These are phyloP conservation scores for Neonectria neomacrospora DNA, from an alignment of 2,329 filamentous ascomycete genomes.

Conservation along the genomic window DNA sequence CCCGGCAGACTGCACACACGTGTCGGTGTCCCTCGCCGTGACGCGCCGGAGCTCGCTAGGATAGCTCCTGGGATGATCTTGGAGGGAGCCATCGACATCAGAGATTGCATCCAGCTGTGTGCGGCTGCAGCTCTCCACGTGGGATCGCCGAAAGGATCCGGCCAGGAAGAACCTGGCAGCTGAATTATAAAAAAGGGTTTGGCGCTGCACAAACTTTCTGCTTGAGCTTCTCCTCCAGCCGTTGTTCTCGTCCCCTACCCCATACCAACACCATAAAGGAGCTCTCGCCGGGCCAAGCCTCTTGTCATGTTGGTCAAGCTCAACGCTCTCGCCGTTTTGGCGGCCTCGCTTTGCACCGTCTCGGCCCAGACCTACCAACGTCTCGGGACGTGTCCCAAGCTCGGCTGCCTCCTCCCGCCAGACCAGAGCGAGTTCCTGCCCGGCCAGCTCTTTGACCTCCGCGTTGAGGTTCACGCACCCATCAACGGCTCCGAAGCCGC, in stretches of 20 bases:
- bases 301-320: slow-evolving; percentile 52
- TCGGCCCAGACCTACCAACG: slow-evolving; percentile 69
- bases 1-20: slow-evolving; percentile 35
- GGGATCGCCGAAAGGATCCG: slow-evolving; percentile 11
- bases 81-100: slow-evolving; percentile 30
- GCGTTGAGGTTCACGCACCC: slow-evolving; percentile 83
- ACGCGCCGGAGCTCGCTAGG: slow-evolving; percentile 34
- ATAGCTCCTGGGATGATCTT: slow-evolving; percentile 20
- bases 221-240: slow-evolving; percentile 26
- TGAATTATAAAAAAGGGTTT: slow-evolving; percentile 39
- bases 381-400: slow-evolving; percentile 66
- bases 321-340: slow-evolving; percentile 49
- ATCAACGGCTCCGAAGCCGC: slow-evolving; percentile 85
- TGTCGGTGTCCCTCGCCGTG: slow-evolving; percentile 36
- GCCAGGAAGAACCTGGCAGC: slow-evolving; percentile 2
- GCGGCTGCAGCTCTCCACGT: slow-evolving; percentile 20
- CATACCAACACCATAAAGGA: slow-evolving; percentile 15
- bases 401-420: slow-evolving; percentile 70
- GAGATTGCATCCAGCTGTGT: slow-evolving; percentile 15
- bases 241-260: slow-evolving; percentile 29
- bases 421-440: slow-evolving; percentile 83
- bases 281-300: slow-evolving; percentile 23
- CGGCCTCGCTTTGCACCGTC: slow-evolving; percentile 52
- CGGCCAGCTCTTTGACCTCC: slow-evolving; percentile 85
- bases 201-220: slow-evolving; percentile 26